Percentiles rank a stretch among this genome's conserved stretches.
Conservation (phyloP, 2,329 filamentous ascomycete genomes). For the Phaeosphaeriaceae sp. region DNA sequence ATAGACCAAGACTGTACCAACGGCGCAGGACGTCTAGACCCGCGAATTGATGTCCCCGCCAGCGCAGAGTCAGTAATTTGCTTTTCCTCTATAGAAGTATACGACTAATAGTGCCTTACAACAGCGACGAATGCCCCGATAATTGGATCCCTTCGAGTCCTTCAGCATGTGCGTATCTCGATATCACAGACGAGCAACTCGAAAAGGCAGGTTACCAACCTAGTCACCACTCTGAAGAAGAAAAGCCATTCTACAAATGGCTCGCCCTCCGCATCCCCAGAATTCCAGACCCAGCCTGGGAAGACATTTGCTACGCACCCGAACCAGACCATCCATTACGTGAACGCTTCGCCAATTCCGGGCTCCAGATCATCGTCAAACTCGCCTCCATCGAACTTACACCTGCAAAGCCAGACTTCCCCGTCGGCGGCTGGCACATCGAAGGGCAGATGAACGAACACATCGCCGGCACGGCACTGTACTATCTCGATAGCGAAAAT, state of each 20-base stretch:
- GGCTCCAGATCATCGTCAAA: constrained; percentile 69
- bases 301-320: constrained; percentile 23
- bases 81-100: too few relatives aligned
- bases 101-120: too few relatives aligned
- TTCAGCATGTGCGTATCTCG: constrained; percentile 2
- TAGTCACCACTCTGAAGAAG: constrained; percentile 5
- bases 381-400: constrained; percentile 66
- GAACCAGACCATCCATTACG: constrained; percentile 12
- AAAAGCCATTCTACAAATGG: constrained; percentile 19
- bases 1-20: background rate
- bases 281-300: constrained; percentile 14
- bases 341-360: constrained; percentile 19
- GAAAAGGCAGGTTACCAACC: constrained; percentile 2
- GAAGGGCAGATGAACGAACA: constrained; percentile 64
- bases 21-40: constrained; percentile 16
- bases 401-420: constrained; percentile 64
- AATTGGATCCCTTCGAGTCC: constrained; percentile 21
- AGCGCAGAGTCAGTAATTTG: constrained; percentile 13
- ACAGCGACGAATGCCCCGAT: constrained; percentile 18
- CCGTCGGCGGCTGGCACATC: constrained; percentile 62
- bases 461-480: constrained; percentile 68
- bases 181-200: constrained; percentile 10
- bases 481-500: constrained; percentile 68
- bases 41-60: constrained; percentile 7
- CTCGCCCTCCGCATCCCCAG: constrained; percentile 19